A percentile compares a stretch with the other conserved stretches of the same genome.
Conservation (phyloP, 345 rosid genomes). For the Corymbia maculata region DNA sequence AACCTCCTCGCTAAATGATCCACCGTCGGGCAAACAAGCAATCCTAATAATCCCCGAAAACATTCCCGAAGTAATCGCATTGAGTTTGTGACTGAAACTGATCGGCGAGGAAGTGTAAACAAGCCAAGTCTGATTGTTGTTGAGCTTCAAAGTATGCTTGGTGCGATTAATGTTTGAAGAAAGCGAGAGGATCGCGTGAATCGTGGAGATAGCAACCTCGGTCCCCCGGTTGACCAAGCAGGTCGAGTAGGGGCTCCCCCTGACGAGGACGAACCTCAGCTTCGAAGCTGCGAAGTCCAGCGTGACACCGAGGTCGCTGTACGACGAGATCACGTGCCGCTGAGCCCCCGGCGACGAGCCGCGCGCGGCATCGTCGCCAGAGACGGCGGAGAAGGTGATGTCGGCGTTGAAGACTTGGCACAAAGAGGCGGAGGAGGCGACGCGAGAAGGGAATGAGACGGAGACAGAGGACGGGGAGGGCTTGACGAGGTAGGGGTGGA, state of each 20-base stretch:
- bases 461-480: slow-evolving; percentile 50
- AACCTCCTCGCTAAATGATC: slow-evolving; percentile 14
- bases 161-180: slow-evolving; percentile 14
- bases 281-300: slow-evolving; percentile 60
- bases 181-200: slow-evolving; percentile 60
- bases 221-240: slow-evolving; percentile 34
- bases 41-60: slow-evolving; percentile 59
- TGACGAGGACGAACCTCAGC: slow-evolving; percentile 61
- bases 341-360: neutral
- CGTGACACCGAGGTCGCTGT: slow-evolving; percentile 57
- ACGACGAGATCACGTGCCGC: slow-evolving; percentile 46
- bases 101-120: slow-evolving; percentile 63
- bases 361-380: slow-evolving; percentile 5
- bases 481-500: slow-evolving; percentile 85
- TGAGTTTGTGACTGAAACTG: slow-evolving; percentile 24
- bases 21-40: slow-evolving; percentile 32
- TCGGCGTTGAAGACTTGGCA: slow-evolving; percentile 58
- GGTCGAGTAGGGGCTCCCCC: slow-evolving; percentile 83
- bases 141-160: slow-evolving; percentile 22
- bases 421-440: slow-evolving; percentile 45
- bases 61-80: slow-evolving; percentile 32
- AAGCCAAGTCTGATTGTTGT: slow-evolving; percentile 82
- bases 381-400: slow-evolving; percentile 43
- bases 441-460: slow-evolving; percentile 56
- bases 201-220: slow-evolving; percentile 48